Base-by-base conservation (phyloP, 257 asterid genomes). In the Cruciata laevipes region DNA sequence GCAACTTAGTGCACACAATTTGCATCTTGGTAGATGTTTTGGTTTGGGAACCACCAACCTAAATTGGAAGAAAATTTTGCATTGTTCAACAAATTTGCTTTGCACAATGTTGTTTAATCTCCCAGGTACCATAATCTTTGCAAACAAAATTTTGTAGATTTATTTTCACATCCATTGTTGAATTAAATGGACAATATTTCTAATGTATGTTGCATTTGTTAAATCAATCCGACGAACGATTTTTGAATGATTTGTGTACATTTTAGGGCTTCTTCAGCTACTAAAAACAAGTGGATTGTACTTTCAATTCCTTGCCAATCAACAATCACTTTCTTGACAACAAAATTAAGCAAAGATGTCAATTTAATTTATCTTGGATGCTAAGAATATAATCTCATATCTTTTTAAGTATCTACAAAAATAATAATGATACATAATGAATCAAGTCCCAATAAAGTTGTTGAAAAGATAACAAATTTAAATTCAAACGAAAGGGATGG, bases 31-130 rank as follows among this genome's bases (percentile, higher is more conserved):
- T 66, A 17, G n/a, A 52, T 32, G 5, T 25, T 66, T 47, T 66
- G 42, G 37, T 63, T 24, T 21, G 56, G 32, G 21, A n/a, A 53
- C 52, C 63, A 53, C 52, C 63, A n/a, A 67, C 60, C 63, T 58
- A 47, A 17, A 47, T 47, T 47, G 55, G 55, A 47, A 14, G 55
- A 4, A 4, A 47, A 47, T 14, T 3, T 47, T 47, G n/a, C 52
- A 67, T 52, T 52, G 61, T 44, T 55, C 49, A 21, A 35, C 64
- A 64, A 55, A 35, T n/a, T 9, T n/a, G 23, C 18, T 35, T 55
- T 31, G 1, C 13, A 7, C 47, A 38, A 38, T 38, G 7, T 7
- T 38, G 14, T 38, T 38, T 7, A 6, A 4, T 51, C 58, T 51
- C 24, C 58, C 10, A 17, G 10, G 58, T 51, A 51, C 21, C 12